Base-by-base conservation (phyloP, 1,284 basidiomycete genomes). In the Lentinula novae-zelandiae region DNA sequence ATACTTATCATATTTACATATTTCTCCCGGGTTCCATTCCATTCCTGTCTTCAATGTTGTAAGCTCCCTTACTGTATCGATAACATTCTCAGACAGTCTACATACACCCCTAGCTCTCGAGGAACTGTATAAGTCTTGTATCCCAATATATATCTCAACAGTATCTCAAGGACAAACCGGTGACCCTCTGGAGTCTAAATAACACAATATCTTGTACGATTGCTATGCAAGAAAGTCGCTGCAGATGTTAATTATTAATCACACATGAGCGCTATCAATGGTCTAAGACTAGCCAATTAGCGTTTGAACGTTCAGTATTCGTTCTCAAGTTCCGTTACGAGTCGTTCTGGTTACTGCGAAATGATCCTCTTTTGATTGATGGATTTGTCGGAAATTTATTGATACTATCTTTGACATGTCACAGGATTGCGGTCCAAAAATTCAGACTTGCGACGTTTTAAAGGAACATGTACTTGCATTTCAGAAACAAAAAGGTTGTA, bases 51-150 rank as follows among this genome's bases (percentile, higher is more conserved):
- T 22, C 10, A 36, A 36, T 20, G 38, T 31, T 54, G 52, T 53
- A 53, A 20, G 12, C 31, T 38, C 46, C 31, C 17, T 40, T 51
- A 42, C 27, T 58, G 57, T 58, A 58, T 58, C 57, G 57, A 33
- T 58, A 58, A 51, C 57, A 33, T 57, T 38, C 1, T 12, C 36
- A 4, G 36, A 38, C 27, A 27, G 3, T 27, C 27, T 27, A 27
- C 4, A 27, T 31, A 15, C n/a, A 1, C 22, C 22, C 22, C 22
- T 22, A 22, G 22, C 22, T 22, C 22, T n/a, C 39, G 44, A 10
- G 48, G 48, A 58, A 7, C 20, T 22, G 2, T 54, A 5, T 40
- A 31, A 31, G 12, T 15, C n/a, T 40, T 54, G 36, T 42, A 39
- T 54, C 20, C 4, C 12, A 20, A 34, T 34, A 50, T 9, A 17